Evolutionary conservation across 2,329 filamentous ascomycete species (phyloP).

Genomic region (Zymoseptoria pseudotritici): DNA sequence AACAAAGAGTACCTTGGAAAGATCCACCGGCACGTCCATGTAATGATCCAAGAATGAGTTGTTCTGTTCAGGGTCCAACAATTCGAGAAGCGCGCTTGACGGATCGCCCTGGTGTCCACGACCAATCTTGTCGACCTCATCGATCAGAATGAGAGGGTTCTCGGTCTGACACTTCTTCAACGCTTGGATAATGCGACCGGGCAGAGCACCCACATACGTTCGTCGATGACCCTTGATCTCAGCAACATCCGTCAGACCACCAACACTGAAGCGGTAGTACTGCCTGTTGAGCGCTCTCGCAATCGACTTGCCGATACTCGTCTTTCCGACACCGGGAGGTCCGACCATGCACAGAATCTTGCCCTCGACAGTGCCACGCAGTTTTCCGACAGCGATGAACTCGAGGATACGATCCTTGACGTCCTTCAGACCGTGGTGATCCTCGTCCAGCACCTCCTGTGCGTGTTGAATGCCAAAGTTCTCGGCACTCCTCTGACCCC

Average conservation of each 20-base stretch:
- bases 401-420: conserved; percentile 98
- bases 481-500: conserved; percentile 90
- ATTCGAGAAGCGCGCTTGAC: conserved; percentile 82
- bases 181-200: conserved; percentile 94
- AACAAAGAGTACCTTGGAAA: conserved; percentile 96
- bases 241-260: conserved; percentile 91
- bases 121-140: conserved; percentile 97
- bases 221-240: conserved; percentile 97
- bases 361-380: conserved; percentile 92
- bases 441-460: conserved; percentile 83
- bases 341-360: conserved; percentile 98
- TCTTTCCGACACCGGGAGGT: conserved; percentile 95
- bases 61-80: conserved; percentile 96
- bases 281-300: conserved; percentile 88
- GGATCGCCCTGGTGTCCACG: conserved; percentile 94
- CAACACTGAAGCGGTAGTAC: conserved; percentile 97
- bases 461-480: conserved; percentile 95
- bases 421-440: conserved; percentile 94
- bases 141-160: conserved; percentile 91
- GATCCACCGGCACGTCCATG: conserved; percentile 93
- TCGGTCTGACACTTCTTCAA: conserved; percentile 99
- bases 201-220: conserved; percentile 92
- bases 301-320: conserved; percentile 97
- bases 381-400: conserved; percentile 96
- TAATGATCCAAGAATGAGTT: conserved; percentile 96